phyloP scores from a whole-genome alignment of 2,329 filamentous ascomycete genomes.

The Arthrobotrys entomopaga region DNA sequence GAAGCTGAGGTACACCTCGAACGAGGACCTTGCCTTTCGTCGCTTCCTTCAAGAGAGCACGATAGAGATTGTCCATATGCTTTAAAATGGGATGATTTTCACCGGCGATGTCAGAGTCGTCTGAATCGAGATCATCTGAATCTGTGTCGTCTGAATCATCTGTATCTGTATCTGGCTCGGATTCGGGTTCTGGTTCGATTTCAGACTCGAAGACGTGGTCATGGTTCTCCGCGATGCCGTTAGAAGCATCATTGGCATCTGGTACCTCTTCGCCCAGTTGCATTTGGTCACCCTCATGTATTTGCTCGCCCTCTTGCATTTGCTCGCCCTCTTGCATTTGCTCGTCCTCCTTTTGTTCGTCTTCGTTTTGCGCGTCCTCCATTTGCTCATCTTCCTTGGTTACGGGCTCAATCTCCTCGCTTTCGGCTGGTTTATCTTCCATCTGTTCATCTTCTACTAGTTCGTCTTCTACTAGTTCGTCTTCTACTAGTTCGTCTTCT shows the following conservation, averaged over 20 bases:
- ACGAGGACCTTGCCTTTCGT: slow-evolving; percentile 5
- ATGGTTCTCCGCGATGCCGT: background rate
- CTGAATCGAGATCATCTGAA: slow-evolving; percentile 9
- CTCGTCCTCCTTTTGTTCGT: background rate
- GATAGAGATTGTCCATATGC: slow-evolving; percentile 32
- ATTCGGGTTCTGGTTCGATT: background rate
- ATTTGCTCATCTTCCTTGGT: too few relatives aligned
- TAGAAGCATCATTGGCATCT: too few relatives aligned
- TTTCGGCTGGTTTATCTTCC: too few relatives aligned
- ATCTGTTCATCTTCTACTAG: too few relatives aligned
- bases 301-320: background rate
- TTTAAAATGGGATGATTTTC: slow-evolving; percentile 37
- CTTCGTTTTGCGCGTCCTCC: background rate
- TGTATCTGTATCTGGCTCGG: background rate
- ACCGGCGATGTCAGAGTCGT: slow-evolving; percentile 3
- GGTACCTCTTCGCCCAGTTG: background rate
- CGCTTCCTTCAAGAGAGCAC: slow-evolving; percentile 10
- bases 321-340: background rate
- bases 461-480: too few relatives aligned
- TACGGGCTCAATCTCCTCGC: too few relatives aligned
- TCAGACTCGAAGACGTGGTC: background rate
- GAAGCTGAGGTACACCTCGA: slow-evolving; percentile 21
- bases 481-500: too few relatives aligned
- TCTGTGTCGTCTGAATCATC: background rate
- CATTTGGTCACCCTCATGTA: background rate